Base-by-base conservation (phyloP, 805 yeast species). In the Saccharomycopsis capsularis region DNA sequence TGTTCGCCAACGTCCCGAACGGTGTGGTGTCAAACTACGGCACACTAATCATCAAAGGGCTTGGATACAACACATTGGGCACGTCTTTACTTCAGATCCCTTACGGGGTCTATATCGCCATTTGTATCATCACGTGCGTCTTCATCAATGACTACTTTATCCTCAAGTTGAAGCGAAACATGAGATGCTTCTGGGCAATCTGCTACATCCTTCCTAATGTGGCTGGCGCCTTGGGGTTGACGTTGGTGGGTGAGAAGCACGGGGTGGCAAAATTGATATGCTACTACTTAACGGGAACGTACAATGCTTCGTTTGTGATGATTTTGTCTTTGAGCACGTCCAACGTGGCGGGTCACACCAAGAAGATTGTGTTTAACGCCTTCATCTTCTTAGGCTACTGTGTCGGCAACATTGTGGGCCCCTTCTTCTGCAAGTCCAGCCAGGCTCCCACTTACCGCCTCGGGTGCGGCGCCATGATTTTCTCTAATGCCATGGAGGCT, bases 311-410 rank as follows among this genome's bases (percentile, higher is more conserved):
- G 4, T 63, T 65, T 53, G 65, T 67, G 46, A 62, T 69, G 54
- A 57, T 63, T 11, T 46, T 65, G 4, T 63, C 71, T 5, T 58
- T 63, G 46, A 59, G 74, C 27, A 68, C 78, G 24, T 64, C 76
- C 4, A 77, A 77, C 55, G 68, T 70, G 42, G 76, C 76, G 4
- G 85, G 85, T 6, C 74, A 71, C 56, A 77, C 84, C 9, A 79
- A 85, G 63, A 80, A 82, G 59, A 62, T 68, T 43, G 66, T 74
- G 1, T 70, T 67, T 3, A 74, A 68, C 57, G 74, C 77, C 3
- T 61, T 79, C 29, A 73, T 73, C 42, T 70, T 84, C 62, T 71
- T 83, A 50, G 82, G 79, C 3, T 85, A 82, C 61, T 73, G 79
- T 60, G 73, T 67, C 6, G 83, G 83, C 21, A 79, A 77, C 57